A percentile compares a stretch with the other conserved stretches of the same genome.
phyloP scores from a whole-genome alignment of 306 rosid species.

The Acacia melanoxylon region DNA sequence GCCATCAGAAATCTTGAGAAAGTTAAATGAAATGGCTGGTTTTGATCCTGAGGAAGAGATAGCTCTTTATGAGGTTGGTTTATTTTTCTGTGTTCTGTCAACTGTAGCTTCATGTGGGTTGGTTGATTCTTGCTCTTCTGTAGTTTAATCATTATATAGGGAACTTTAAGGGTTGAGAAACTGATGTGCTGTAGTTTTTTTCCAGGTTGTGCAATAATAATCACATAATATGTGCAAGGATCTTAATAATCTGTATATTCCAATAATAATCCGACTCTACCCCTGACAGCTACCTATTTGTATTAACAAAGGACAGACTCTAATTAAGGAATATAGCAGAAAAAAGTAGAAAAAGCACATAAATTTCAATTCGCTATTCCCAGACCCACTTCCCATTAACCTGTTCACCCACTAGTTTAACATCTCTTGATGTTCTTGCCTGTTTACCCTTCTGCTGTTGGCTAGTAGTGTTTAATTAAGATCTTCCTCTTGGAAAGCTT shows the following conservation, averaged over 20 bases:
- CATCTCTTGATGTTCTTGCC: neutral
- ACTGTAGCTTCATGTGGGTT: neutral
- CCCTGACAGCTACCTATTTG: neutral
- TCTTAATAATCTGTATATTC: neutral
- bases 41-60: conserved; percentile 50
- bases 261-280: neutral
- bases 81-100: conserved; percentile 9
- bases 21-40: conserved; percentile 52
- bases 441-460: neutral
- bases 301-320: neutral
- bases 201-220: neutral
- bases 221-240: neutral
- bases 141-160: neutral
- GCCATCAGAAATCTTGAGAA: conserved; percentile 39
- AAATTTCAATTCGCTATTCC: neutral
- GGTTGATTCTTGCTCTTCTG: neutral
- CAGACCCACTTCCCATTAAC: neutral
- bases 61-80: conserved; percentile 53
- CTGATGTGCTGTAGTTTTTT: neutral
- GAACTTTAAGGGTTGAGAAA: neutral
- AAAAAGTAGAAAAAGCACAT: neutral
- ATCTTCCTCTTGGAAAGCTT: neutral
- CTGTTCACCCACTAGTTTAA: neutral
- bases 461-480: neutral
- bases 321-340: neutral